These are phyloP conservation scores for Auricularia sp. DNA, from an alignment of 768 basidiomycete species.

Conservation along the genomic window DNA sequence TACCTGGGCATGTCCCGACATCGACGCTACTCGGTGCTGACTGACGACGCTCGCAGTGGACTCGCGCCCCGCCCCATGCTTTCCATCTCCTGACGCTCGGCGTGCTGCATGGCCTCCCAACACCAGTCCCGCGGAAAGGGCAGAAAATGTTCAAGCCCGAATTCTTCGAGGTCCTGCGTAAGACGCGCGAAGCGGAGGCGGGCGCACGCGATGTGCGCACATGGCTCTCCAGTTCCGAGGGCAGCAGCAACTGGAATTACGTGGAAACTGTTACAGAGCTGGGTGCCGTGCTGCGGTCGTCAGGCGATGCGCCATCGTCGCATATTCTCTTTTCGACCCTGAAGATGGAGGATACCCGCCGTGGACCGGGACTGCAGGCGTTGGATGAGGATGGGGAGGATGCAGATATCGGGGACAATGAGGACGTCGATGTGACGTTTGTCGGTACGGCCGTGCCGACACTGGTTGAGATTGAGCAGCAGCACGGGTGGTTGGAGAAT, in stretches of 20 bases:
- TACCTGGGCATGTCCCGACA: neutral
- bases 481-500: constrained; percentile 24
- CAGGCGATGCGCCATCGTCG: neutral
- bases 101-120: constrained; percentile 77
- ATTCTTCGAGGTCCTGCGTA: constrained; percentile 59
- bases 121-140: constrained; percentile 64
- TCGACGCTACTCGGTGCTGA: neutral
- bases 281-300: constrained; percentile 48
- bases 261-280: constrained; percentile 45
- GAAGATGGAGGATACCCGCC: neutral
- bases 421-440: neutral
- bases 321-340: neutral
- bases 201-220: constrained; percentile 44
- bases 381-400: constrained; percentile 26
- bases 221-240: constrained; percentile 36
- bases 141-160: constrained; percentile 85
- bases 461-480: constrained; percentile 19
- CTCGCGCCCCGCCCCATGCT: constrained; percentile 67
- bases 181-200: constrained; percentile 51
- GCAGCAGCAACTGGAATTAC: constrained; percentile 39
- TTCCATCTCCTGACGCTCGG: constrained; percentile 79
- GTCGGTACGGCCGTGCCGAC: neutral
- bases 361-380: neutral
- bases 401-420: neutral
- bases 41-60: constrained; percentile 34